Evolutionary conservation across 257 asterid genomes (phyloP).

Genomic region (Primulina huaijiensis): DNA sequence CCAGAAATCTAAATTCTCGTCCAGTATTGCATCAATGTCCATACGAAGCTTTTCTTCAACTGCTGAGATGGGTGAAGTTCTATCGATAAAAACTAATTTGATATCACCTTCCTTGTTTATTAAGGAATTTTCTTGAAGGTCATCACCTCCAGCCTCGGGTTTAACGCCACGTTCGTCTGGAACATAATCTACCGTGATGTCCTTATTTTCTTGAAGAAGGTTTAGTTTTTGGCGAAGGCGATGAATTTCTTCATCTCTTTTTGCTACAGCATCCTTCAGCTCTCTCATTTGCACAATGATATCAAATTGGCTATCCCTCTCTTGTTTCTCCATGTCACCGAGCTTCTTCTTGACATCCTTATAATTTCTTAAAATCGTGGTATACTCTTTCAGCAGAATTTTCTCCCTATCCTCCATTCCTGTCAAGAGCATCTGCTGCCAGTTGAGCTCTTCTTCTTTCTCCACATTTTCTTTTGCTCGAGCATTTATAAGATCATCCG

Average conservation of each 20-base stretch:
- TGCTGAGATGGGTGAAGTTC: constrained; percentile 27
- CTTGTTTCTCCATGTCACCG: constrained; percentile 38
- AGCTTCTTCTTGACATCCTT: constrained; percentile 47
- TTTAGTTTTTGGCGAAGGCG: constrained; percentile 27
- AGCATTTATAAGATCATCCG: neutral
- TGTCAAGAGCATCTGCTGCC: constrained; percentile 52
- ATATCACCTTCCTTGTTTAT: constrained; percentile 24
- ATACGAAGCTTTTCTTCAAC: constrained; percentile 48
- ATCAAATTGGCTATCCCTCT: constrained; percentile 40
- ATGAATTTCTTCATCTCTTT: constrained; percentile 36
- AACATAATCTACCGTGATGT: constrained; percentile 8
- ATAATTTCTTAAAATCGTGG: constrained; percentile 41
- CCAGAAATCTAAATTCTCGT: constrained; percentile 63
- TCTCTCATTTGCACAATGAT: constrained; percentile 35
- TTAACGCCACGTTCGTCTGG: neutral
- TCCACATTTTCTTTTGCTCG: constrained; percentile 10
- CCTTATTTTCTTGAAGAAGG: constrained; percentile 10
- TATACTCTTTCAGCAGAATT: constrained; percentile 47
- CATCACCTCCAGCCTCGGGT: constrained; percentile 19
- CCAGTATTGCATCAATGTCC: constrained; percentile 46
- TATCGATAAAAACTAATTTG: constrained; percentile 26
- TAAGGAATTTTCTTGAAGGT: constrained; percentile 2
- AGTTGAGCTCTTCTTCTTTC: constrained; percentile 37
- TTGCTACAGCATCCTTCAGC: constrained; percentile 31
- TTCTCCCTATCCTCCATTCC: constrained; percentile 56